These are phyloP conservation scores for Chamaecyparis obtusa DNA, from an alignment of 75 land plant genomes.

Conservation along the genomic window DNA sequence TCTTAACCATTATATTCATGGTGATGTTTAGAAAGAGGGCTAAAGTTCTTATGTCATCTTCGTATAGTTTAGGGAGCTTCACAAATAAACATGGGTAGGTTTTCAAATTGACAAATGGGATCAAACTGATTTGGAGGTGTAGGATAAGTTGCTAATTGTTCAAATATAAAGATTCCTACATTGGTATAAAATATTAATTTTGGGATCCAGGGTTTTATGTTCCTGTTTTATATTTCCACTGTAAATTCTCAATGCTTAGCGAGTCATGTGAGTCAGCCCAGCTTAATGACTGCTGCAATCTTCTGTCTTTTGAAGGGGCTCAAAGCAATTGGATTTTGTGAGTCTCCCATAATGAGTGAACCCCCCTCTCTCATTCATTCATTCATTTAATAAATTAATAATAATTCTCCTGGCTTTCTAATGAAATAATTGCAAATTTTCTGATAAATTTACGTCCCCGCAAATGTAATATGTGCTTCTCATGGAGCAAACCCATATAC, in stretches of 20 bases:
- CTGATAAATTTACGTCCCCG: not conserved
- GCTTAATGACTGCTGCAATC: not conserved
- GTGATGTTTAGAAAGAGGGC: not conserved
- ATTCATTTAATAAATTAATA: no score
- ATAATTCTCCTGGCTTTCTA: not conserved
- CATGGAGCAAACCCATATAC: not conserved
- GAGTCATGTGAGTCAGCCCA: not conserved
- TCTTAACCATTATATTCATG: not conserved
- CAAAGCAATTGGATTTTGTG: not conserved
- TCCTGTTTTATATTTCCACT: not conserved
- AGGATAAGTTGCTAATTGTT: not conserved
- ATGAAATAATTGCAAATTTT: not conserved
- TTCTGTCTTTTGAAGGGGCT: not conserved
- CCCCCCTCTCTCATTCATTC: no score
- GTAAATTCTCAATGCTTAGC: not conserved
- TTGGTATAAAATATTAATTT: not conserved
- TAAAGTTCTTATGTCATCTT: not conserved
- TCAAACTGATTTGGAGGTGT: not conserved
- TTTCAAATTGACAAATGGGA: not conserved
- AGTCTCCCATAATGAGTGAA: not conserved
- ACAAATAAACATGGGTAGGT: not conserved
- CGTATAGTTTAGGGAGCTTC: not conserved
- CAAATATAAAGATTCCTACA: not conserved
- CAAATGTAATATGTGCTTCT: not conserved
- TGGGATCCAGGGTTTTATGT: not conserved